Percentiles rank a stretch among this genome's conserved stretches.
These are phyloP conservation scores for Laetiporus sulphureus DNA, from an alignment of 1,284 basidiomycete genomes.

Conservation along the genomic window DNA sequence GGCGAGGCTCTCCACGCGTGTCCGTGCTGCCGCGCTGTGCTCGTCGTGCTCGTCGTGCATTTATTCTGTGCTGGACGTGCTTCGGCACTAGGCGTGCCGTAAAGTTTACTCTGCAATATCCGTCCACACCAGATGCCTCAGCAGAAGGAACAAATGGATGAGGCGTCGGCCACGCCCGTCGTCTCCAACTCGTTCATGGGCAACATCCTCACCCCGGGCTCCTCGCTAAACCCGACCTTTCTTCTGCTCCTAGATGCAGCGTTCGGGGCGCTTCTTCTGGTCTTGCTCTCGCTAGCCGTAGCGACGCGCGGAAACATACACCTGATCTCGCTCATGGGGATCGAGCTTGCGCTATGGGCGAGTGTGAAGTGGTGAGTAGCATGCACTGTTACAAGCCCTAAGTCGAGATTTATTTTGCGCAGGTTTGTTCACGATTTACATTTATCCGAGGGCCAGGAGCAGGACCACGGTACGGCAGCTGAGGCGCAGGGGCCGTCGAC, in stretches of 20 bases:
- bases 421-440: constrained; percentile 36
- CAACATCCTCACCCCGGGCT: constrained; percentile 61
- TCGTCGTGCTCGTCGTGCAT: too few relatives aligned
- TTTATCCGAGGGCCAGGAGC: constrained; percentile 11
- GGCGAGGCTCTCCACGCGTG: too few relatives aligned
- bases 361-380: constrained; percentile 67
- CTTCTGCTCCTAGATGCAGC: constrained; percentile 56
- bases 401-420: background rate
- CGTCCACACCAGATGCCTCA: too few relatives aligned
- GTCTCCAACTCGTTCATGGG: constrained; percentile 31
- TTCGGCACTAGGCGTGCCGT: too few relatives aligned
- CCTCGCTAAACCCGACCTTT: constrained; percentile 65
- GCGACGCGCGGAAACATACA: constrained; percentile 58
- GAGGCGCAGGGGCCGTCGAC: constrained; percentile 5
- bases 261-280: constrained; percentile 47
- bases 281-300: constrained; percentile 50
- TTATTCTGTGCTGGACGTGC: too few relatives aligned
- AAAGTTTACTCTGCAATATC: too few relatives aligned
- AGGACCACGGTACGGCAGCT: background rate
- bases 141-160: too few relatives aligned
- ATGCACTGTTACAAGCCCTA: background rate
- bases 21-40: too few relatives aligned
- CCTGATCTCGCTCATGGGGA: constrained; percentile 52
- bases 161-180: too few relatives aligned
- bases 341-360: constrained; percentile 63